Percentiles rank a stretch among this genome's conserved stretches.
These are phyloP conservation scores for Pestalotiopsis sp. DNA, from an alignment of 2,329 filamentous ascomycete species.

Conservation along the genomic window DNA sequence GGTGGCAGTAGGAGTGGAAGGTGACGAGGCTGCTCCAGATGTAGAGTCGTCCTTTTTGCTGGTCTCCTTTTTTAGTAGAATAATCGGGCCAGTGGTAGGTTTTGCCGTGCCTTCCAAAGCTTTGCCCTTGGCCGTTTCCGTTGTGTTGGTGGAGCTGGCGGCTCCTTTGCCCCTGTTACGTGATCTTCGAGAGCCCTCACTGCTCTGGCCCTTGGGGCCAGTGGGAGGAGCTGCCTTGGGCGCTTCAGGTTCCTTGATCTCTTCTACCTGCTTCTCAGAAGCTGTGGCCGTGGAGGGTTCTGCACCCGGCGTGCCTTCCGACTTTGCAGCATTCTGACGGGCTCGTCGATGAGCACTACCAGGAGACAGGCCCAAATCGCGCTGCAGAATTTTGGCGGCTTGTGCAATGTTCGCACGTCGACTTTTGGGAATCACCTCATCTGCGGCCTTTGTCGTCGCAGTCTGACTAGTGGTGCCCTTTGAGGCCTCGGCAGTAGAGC, in stretches of 20 bases:
- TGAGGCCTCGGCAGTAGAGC: conserved; percentile 47
- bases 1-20: conserved; percentile 21
- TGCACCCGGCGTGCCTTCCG: conserved; percentile 44
- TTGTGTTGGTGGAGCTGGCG: conserved; percentile 22
- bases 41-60: conserved; percentile 28
- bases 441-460: conserved; percentile 28
- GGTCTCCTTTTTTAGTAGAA: conserved; percentile 31
- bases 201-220: conserved; percentile 28
- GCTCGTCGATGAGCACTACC: conserved; percentile 64
- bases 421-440: conserved; percentile 51
- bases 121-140: conserved; percentile 30
- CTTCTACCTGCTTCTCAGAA: conserved; percentile 25
- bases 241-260: conserved; percentile 22
- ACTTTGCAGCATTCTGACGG: conserved; percentile 60
- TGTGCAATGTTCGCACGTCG: conserved; percentile 64
- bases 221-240: conserved; percentile 28
- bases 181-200: conserved; percentile 35
- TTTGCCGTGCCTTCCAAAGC: conserved; percentile 20
- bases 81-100: conserved; percentile 28
- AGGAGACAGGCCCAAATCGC: conserved; percentile 66
- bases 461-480: conserved; percentile 44
- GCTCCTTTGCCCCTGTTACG: conserved; percentile 39
- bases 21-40: conserved; percentile 19
- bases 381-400: conserved; percentile 66
- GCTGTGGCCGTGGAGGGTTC: conserved; percentile 41